Percentiles rank a stretch among this genome's conserved stretches.
These are phyloP conservation scores for Coemansia sp. DNA, from an alignment of 192 early-diverging fungal species.

Conservation along the genomic window DNA sequence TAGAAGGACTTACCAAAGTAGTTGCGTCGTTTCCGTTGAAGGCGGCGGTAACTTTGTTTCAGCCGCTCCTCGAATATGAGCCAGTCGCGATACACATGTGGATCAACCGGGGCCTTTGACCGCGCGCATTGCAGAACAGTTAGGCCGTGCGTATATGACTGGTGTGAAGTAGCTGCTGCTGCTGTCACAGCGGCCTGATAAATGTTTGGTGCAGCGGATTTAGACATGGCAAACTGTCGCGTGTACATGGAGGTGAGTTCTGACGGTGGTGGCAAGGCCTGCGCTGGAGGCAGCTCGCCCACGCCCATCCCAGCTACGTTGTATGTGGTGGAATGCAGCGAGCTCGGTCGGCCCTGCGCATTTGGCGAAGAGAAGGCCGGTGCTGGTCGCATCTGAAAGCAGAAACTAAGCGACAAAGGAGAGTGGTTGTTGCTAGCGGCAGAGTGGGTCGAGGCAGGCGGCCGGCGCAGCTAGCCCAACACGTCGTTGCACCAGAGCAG, in stretches of 20 bases:
- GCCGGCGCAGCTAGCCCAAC: too few relatives aligned
- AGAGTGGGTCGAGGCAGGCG: background rate
- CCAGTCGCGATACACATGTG: conserved; percentile 64
- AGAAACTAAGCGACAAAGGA: background rate
- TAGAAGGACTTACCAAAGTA: conserved; percentile 33
- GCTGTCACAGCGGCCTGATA: conserved; percentile 34
- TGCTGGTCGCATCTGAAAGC: background rate
- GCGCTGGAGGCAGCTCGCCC: conserved; percentile 4
- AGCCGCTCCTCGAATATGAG: conserved; percentile 78
- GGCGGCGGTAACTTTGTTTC: conserved; percentile 64
- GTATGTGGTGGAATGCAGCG: conserved; percentile 40
- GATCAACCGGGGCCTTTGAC: conserved; percentile 36
- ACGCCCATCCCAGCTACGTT: conserved; percentile 8
- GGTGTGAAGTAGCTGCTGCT: conserved; percentile 17
- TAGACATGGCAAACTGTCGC: conserved; percentile 44
- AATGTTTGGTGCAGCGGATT: conserved; percentile 21
- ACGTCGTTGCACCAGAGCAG: too few relatives aligned
- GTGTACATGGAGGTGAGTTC: conserved; percentile 49
- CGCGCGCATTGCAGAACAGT: conserved; percentile 38
- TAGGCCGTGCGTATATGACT: conserved; percentile 40
- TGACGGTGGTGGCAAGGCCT: conserved; percentile 16
- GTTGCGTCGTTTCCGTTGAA: conserved; percentile 66
- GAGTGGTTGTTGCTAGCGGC: background rate
- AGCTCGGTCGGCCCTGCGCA: conserved; percentile 13
- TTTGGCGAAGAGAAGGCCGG: background rate